Conservation (phyloP, 1,139 yeast genomes). For the Hansenula lynferdii region DNA sequence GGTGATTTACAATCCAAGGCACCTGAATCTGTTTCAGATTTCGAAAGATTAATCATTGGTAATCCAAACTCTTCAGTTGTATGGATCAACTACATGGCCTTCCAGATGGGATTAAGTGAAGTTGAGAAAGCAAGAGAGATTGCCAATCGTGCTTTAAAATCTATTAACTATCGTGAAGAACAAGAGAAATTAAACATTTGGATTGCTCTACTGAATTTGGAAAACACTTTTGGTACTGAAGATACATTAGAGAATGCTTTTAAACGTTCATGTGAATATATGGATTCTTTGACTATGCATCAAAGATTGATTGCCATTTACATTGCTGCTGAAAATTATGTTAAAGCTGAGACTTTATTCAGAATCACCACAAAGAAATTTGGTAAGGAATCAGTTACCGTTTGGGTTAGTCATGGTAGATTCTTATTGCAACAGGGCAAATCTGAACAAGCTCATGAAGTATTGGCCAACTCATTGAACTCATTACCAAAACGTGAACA, state of each 20-base stretch:
- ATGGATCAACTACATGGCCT: conserved; percentile 99
- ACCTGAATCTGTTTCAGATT: conserved; percentile 89
- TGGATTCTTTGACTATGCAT: conserved; percentile 83
- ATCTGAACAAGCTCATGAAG: conserved; percentile 57
- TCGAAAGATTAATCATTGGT: conserved; percentile 86
- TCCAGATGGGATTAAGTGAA: conserved; percentile 92
- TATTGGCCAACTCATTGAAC: conserved; percentile 69
- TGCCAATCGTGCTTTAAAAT: conserved; percentile 87
- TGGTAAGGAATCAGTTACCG: conserved; percentile 56
- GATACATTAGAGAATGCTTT: conserved; percentile 78
- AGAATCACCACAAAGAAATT: conserved; percentile 73
- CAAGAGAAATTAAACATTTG: conserved; percentile 90
- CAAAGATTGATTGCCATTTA: conserved; percentile 74
- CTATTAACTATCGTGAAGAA: conserved; percentile 89
- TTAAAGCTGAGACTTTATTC: conserved; percentile 67
- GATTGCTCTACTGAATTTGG: conserved; percentile 94
- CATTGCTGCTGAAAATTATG: conserved; percentile 64
- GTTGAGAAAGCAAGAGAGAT: conserved; percentile 91
- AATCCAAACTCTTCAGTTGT: conserved; percentile 89
- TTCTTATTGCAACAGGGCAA: conserved; percentile 60
- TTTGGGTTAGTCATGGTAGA: conserved; percentile 79
- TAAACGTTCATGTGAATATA: conserved; percentile 80
- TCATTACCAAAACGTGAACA: conserved; percentile 73
- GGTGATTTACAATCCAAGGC: conserved; percentile 78
- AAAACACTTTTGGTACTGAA: conserved; percentile 85